phyloP scores from a whole-genome alignment of 805 yeast genomes.

The Debaryomyces castellii region DNA sequence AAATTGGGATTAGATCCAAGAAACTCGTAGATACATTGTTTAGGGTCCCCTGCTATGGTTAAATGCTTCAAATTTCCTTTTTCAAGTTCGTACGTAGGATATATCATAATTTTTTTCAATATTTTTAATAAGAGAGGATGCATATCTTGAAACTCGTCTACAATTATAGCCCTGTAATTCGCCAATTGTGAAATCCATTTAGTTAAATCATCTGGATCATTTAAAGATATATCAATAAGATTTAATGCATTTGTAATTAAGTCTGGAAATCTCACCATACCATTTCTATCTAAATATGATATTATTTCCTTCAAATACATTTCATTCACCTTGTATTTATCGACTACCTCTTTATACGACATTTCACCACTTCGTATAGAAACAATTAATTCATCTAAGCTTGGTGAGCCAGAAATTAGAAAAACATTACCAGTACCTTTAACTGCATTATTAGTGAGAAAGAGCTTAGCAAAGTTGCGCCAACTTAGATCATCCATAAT shows the following conservation, averaged over 20 bases:
- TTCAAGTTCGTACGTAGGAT: conserved; percentile 22
- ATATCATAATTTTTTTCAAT: conserved; percentile 35
- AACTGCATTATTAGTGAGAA: conserved; percentile 34
- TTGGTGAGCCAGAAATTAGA: conserved; percentile 5
- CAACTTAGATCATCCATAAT: conserved; percentile 58
- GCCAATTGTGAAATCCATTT: conserved; percentile 21
- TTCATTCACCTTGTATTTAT: conserved; percentile 20
- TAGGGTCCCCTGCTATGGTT: conserved; percentile 68
- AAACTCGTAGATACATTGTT: conserved; percentile 70
- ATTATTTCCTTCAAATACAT: conserved; percentile 26
- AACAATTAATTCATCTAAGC: conserved; percentile 23
- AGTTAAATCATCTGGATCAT: conserved; percentile 9
- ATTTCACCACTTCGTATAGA: conserved; percentile 20
- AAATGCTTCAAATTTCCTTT: conserved; percentile 44
- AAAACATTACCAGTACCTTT: conserved; percentile 12
- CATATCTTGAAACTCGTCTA: conserved; percentile 78
- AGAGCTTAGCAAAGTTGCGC: conserved; percentile 34
- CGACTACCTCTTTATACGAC: conserved; percentile 22
- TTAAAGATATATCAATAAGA: conserved; percentile 23
- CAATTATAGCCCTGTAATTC: conserved; percentile 41
- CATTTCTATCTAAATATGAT: conserved; percentile 29
- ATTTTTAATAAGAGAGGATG: conserved; percentile 50
- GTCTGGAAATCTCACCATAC: conserved; percentile 36
- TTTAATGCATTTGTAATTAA: conserved; percentile 30
- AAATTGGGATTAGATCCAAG: conserved; percentile 49